Evolutionary conservation across 345 rosid species (phyloP), one percentile per base, ranked within the genome.

Genomic region (Euphorbia pulcherrima): DNA sequence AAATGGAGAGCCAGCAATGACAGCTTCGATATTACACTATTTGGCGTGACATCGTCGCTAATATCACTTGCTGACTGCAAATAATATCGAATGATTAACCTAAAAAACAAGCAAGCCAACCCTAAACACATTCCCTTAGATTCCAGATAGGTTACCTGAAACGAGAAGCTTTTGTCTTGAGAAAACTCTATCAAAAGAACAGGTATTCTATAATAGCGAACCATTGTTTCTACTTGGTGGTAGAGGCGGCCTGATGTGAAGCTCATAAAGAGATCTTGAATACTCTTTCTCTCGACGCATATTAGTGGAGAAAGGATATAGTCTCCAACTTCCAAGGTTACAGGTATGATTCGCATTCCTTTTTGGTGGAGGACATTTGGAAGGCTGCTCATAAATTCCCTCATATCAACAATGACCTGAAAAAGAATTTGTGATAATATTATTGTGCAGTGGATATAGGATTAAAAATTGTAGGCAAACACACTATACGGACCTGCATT

Each of bases 341-440:
- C 92, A 1, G 99, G 99, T 75, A 88, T 84, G 73, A 91, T 85
- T 60, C 84, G 87, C 92, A 91, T 89, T 59, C 97, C 96, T 81
- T 87, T 91, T 80, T 82, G 99, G 77, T 94, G 97, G 75, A 94
- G 96, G 71, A 94, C 96, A 80, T 91, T 94, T 6, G 99, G 99
- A 59, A 94, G 88, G 81, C 97, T 94, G 82, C 99, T 94, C 99
- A 94, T 94, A 77, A 94, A 94, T 85, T 94, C 99, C 75, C 99
- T 91, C 96, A 91, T 88, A 73, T 91, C 99, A 76, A 94, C 99
- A 76, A 91, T 85, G 72, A 91, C 87, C 98, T 93, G 83, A 53
- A 71, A 21, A 72, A 50, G 23, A 2, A 26, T n/a, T n/a, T n/a
- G 66, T 40, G 61, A 7, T 52, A 58, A 64, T 40, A 69, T 27